Evolutionary conservation across 805 yeast species (phyloP).

Genomic region (Candida vartiovaarae): DNA sequence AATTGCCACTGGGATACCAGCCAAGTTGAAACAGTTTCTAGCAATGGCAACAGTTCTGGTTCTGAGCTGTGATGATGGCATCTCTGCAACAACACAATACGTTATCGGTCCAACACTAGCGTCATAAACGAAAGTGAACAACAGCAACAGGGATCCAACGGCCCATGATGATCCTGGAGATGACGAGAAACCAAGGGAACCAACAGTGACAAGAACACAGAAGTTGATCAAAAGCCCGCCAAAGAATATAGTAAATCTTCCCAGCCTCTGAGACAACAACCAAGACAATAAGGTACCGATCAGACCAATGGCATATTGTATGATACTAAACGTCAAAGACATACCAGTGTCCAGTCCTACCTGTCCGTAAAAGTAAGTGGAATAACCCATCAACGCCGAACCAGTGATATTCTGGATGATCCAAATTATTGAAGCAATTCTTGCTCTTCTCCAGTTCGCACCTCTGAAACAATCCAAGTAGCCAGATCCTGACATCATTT

Average conservation of each 20-base stretch:
- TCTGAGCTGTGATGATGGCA: constrained; percentile 33
- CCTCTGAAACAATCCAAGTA: constrained; percentile 39
- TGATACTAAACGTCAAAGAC: constrained; percentile 34
- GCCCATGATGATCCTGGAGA: constrained; percentile 18
- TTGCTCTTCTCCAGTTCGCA: constrained; percentile 38
- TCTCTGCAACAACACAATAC: constrained; percentile 32
- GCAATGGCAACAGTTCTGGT: constrained; percentile 34
- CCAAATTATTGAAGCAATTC: constrained; percentile 31
- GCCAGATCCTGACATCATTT: constrained; percentile 21
- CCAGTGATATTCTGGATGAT: constrained; percentile 41
- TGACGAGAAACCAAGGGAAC: constrained; percentile 20
- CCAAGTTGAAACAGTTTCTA: constrained; percentile 25
- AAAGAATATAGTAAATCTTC: constrained; percentile 24
- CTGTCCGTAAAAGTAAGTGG: constrained; percentile 42
- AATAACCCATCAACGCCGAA: constrained; percentile 37
- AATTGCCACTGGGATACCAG: constrained; percentile 29
- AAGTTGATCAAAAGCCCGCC: constrained; percentile 19
- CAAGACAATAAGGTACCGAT: constrained; percentile 27
- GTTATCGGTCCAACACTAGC: constrained; percentile 34
- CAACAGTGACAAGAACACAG: constrained; percentile 19
- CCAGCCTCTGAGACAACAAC: constrained; percentile 25
- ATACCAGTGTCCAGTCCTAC: constrained; percentile 39
- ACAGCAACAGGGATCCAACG: constrained; percentile 23
- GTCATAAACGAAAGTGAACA: constrained; percentile 30
- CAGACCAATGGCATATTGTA: constrained; percentile 28